phyloP scores from a whole-genome alignment of 257 asterid genomes.

The Ehretia macrophylla region DNA sequence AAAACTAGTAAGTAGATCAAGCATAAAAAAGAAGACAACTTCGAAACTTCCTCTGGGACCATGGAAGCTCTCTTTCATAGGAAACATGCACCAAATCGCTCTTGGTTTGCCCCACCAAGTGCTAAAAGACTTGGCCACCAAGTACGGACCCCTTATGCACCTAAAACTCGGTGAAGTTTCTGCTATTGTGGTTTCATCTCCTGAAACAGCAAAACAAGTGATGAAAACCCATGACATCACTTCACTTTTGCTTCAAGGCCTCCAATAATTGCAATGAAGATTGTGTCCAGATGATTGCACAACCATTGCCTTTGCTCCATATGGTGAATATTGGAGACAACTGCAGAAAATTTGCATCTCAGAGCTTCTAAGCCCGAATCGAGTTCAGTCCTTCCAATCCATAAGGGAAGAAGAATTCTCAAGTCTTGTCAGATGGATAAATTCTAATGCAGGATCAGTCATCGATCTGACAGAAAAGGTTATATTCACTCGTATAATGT shows the following conservation, averaged over 20 bases:
- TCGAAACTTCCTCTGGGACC: constrained; percentile 33
- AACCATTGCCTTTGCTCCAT: constrained; percentile 19
- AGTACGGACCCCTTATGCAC: constrained; percentile 36
- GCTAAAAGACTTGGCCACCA: constrained; percentile 21
- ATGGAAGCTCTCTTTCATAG: constrained; percentile 23
- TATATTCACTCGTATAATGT: neutral
- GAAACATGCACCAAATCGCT: constrained; percentile 32
- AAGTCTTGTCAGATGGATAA: constrained; percentile 7
- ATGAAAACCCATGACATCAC: constrained; percentile 32
- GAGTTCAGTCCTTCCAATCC: constrained; percentile 25
- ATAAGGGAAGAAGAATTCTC: constrained; percentile 20
- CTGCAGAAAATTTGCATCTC: constrained; percentile 30
- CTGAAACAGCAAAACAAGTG: constrained; percentile 26
- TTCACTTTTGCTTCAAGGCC: constrained; percentile 38
- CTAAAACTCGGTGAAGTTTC: constrained; percentile 31
- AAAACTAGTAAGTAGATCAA: neutral
- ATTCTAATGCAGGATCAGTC: constrained; percentile 9
- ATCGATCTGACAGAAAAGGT: constrained; percentile 27
- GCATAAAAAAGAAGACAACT: neutral
- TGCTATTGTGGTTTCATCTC: constrained; percentile 22
- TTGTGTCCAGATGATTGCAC: constrained; percentile 17
- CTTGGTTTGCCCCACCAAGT: constrained; percentile 21
- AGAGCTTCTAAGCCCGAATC: constrained; percentile 31
- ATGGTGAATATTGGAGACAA: constrained; percentile 40
- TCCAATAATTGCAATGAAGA: constrained; percentile 8